Evolutionary conservation across 441 rosid species (phyloP).

Genomic region (Aleurites moluccanus): DNA sequence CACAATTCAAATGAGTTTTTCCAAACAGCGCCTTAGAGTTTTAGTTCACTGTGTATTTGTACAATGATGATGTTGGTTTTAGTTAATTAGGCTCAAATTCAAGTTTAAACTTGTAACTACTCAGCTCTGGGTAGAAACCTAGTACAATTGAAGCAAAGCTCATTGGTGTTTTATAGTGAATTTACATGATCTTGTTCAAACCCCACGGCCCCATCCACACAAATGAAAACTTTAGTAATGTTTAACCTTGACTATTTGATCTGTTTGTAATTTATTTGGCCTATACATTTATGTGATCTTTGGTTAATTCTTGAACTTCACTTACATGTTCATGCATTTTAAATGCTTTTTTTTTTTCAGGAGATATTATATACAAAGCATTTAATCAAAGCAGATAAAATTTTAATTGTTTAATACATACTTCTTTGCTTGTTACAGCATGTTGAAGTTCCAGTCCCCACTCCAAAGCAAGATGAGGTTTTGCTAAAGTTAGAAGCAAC

Average conservation of each 20-base stretch:
- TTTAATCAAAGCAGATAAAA: too few relatives aligned
- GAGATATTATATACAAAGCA: too few relatives aligned
- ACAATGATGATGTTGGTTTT: too few relatives aligned
- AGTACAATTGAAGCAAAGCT: too few relatives aligned
- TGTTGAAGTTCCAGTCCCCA: constrained; percentile 54
- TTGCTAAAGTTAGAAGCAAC: constrained; percentile 59
- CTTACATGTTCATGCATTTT: background rate
- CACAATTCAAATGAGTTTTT: too few relatives aligned
- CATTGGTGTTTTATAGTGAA: background rate
- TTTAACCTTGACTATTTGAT: background rate
- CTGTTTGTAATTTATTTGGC: background rate
- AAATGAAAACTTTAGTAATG: background rate
- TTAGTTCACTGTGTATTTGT: too few relatives aligned
- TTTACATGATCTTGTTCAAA: background rate
- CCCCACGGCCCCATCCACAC: background rate
- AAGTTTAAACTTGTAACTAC: too few relatives aligned
- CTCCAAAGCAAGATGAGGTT: constrained; percentile 49
- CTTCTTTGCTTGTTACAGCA: constrained; percentile 41
- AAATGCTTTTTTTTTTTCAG: too few relatives aligned
- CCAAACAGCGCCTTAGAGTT: too few relatives aligned
- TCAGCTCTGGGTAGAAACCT: too few relatives aligned
- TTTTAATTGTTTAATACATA: background rate
- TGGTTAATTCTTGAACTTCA: background rate
- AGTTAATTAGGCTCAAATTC: too few relatives aligned
- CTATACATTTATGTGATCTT: background rate